Evolutionary conservation across 1,284 basidiomycete species (phyloP), one percentile per base, ranked within the genome.

Genomic region (Ceratobasidium sp.): DNA sequence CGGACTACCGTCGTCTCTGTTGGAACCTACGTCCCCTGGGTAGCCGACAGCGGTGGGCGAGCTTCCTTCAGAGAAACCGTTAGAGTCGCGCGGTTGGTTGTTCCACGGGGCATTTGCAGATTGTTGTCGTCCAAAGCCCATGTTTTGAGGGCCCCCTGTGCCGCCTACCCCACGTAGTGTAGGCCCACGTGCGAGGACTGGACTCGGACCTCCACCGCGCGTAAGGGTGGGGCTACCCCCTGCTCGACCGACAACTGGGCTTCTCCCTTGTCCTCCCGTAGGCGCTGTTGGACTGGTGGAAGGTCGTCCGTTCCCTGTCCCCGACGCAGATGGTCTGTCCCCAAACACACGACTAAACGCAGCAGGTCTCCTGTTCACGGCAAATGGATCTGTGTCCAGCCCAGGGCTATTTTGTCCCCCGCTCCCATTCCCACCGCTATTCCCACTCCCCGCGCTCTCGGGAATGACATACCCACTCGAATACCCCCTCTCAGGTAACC

Each of bases 61-160:
- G 32, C 66, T 70, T 5, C 30, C 54, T 14, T 70, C 66, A 6
- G 66, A 70, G 21, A 70, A 47, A 8, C 18, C 50, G 28, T 16
- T 28, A 38, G 66, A 70, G 16, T 70, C 66, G 26, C 66, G 66
- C 18, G 32, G 52, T 9, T 2, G 18, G 50, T 54, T 46, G 16
- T n/a, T 28, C 8, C 59, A 23, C 13, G 30, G 43, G 6, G 54
- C 50, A 35, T 30, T 30, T 2, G 66, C 50, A 26, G 57, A 54
- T 28, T 70, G 66, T 38, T 70, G 66, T 38, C 66, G 38, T 16
- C 66, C 66, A 49, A 70, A 70, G 66, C 66, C 66, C 66, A 70
- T 70, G 23, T 70, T 54, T 58, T 57, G 54, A 8, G 54, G 41
- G n/a, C 41, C 26, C 6, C 63, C 50, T n/a, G 54, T 23, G n/a